Conservation (phyloP, 2,329 filamentous ascomycete genomes). For the Hypoxylon sp. region DNA sequence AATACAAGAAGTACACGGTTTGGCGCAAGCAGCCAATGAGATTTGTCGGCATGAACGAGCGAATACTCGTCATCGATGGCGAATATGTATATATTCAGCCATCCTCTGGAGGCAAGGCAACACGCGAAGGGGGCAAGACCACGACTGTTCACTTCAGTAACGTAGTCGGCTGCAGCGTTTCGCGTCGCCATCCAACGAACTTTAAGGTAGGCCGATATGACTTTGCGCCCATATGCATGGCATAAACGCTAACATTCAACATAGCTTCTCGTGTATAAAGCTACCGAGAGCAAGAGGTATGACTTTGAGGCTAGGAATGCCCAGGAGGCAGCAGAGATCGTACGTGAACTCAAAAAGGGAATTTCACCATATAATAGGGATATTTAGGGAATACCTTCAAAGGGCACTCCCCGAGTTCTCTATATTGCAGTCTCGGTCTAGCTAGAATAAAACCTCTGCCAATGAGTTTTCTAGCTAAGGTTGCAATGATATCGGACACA, state of each 20-base stretch:
- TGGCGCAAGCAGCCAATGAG: conserved; percentile 88
- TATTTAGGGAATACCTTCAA: conserved; percentile 35
- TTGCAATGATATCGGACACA: conserved; percentile 10
- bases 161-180: conserved; percentile 86
- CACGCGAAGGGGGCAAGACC: conserved; percentile 77
- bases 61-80: conserved; percentile 83
- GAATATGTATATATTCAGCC: conserved; percentile 92
- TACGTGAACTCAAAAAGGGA: conserved; percentile 82
- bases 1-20: conserved; percentile 83
- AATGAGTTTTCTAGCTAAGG: conserved; percentile 23
- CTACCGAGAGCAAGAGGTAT: conserved; percentile 83
- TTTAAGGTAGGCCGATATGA: conserved; percentile 73
- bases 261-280: conserved; percentile 79
- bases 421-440: conserved; percentile 10
- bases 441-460: conserved; percentile 7
- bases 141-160: conserved; percentile 87
- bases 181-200: conserved; percentile 83
- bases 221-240: background rate
- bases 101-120: conserved; percentile 74
- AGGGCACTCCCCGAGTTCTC: background rate
- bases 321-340: conserved; percentile 83
- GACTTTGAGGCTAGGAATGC: conserved; percentile 84
- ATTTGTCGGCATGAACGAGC: conserved; percentile 81
- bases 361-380: conserved; percentile 72
- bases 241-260: conserved; percentile 20